phyloP scores from a whole-genome alignment of 1,139 yeast species.

The Hansenula lynferdii region DNA sequence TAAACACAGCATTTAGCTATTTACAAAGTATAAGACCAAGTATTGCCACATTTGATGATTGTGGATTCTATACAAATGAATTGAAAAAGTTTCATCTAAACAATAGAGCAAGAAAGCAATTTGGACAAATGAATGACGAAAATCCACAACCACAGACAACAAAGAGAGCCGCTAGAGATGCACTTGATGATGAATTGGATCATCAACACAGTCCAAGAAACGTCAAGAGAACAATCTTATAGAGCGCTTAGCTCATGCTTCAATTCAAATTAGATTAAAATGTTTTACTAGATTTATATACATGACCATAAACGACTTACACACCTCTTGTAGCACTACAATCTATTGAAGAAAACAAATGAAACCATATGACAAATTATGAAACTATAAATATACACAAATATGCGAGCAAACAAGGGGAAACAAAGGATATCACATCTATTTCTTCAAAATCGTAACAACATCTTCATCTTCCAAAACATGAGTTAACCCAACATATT shows the following conservation, averaged over 20 bases:
- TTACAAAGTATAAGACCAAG: slow-evolving; percentile 22
- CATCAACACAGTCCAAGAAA: slow-evolving; percentile 19
- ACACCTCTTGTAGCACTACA: too few relatives aligned
- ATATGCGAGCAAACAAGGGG: too few relatives aligned
- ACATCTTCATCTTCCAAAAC: slow-evolving; percentile 91
- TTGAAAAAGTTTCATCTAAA: slow-evolving; percentile 16
- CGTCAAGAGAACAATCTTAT: slow-evolving; percentile 15
- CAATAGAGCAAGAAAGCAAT: slow-evolving; percentile 17
- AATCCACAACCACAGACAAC: slow-evolving; percentile 7
- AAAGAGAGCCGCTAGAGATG: slow-evolving; percentile 20
- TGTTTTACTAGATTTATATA: too few relatives aligned
- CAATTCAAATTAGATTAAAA: too few relatives aligned
- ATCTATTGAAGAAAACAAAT: too few relatives aligned
- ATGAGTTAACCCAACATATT: slow-evolving; percentile 85
- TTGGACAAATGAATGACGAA: too few relatives aligned
- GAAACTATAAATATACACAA: too few relatives aligned
- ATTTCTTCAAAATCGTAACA: slow-evolving; percentile 83
- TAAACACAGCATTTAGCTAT: slow-evolving; percentile 17
- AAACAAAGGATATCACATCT: too few relatives aligned
- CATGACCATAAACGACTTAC: too few relatives aligned
- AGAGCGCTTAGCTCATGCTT: not conserved
- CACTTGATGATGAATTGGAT: slow-evolving; percentile 19
- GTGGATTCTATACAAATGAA: slow-evolving; percentile 19
- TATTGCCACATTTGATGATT: slow-evolving; percentile 16
- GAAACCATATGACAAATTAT: too few relatives aligned